Evolutionary conservation across 2,329 filamentous ascomycete species (phyloP), one percentile per base, ranked within the genome.

Genomic region (Arthrobotrys musiformis): DNA sequence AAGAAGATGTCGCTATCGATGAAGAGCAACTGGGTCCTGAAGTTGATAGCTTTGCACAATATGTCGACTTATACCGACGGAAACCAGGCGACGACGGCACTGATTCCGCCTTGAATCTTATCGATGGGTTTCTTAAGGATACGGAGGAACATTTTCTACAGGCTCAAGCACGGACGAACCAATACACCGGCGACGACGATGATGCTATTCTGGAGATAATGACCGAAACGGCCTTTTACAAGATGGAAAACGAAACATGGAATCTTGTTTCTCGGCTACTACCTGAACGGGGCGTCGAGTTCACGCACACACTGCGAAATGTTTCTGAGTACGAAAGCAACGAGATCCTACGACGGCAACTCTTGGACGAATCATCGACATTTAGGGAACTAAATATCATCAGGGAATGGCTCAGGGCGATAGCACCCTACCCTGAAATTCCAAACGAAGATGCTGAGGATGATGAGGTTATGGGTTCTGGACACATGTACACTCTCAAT

Each of bases 171-270:
- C 67, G 69, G 9, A 64, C 48, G 17, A 22, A 40, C 4, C 40
- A 61, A 9, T 78, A 73, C 35, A 37, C 48, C 28, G 74, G 74
- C 7, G 68, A 78, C 0, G 67, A 73, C 11, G 62, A 73, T n/a
- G 68, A 67, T n/a, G 30, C 37, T 2, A 73, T 72, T 11, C 13
- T 78, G 35, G 68, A 78, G 5, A 40, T 72, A 17, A 40, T 86
- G 19, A 82, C 86, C 64, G 87, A 89, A 77, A 82, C 91, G 11
- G 86, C 87, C 81, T 88, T 89, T 69, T 91, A 93, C 87, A 90
- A 96, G 83, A 88, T 91, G 79, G 95, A 99, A 84, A 89, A 90
- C 44, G 93, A 96, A 81, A 95, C 93, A 0, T 99, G 95, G 95
- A 90, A 96, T 81, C 86, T 98, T 28, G 85, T 98, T 73, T 88